phyloP scores from a whole-genome alignment of 148 eudicot genomes.

The Cornus controversa region DNA sequence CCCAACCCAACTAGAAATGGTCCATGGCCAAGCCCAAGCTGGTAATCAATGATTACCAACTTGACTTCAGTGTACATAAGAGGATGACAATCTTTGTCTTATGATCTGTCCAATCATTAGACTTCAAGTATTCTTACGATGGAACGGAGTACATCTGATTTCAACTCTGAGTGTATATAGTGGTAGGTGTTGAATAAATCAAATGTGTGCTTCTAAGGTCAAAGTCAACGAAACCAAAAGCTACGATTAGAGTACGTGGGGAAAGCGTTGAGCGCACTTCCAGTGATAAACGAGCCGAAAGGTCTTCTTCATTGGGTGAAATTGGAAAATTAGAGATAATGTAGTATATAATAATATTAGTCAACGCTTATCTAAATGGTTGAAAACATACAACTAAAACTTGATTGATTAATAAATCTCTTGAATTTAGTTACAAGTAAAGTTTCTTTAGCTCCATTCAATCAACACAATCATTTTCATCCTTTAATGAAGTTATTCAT shows the following conservation, averaged over 20 bases:
- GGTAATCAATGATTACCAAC: too few relatives aligned
- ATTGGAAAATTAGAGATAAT: too few relatives aligned
- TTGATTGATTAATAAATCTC: background rate
- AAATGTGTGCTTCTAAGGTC: background rate
- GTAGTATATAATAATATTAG: background rate
- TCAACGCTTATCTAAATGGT: background rate
- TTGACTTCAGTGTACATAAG: too few relatives aligned
- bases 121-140: background rate
- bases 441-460: background rate
- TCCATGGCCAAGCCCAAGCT: background rate
- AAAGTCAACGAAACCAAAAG: slow-evolving; percentile 5
- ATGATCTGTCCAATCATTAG: background rate
- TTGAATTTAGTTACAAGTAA: background rate
- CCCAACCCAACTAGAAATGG: too few relatives aligned
- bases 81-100: background rate
- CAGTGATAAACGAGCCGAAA: background rate
- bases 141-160: background rate
- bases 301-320: background rate
- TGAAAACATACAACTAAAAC: background rate
- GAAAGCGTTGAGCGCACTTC: slow-evolving; percentile 4
- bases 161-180: too few relatives aligned
- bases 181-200: background rate
- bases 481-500: background rate
- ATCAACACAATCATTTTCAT: too few relatives aligned
- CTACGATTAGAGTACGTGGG: background rate